These are phyloP conservation scores for Botrytis tulipae DNA, from an alignment of 2,329 filamentous ascomycete species.

Conservation along the genomic window DNA sequence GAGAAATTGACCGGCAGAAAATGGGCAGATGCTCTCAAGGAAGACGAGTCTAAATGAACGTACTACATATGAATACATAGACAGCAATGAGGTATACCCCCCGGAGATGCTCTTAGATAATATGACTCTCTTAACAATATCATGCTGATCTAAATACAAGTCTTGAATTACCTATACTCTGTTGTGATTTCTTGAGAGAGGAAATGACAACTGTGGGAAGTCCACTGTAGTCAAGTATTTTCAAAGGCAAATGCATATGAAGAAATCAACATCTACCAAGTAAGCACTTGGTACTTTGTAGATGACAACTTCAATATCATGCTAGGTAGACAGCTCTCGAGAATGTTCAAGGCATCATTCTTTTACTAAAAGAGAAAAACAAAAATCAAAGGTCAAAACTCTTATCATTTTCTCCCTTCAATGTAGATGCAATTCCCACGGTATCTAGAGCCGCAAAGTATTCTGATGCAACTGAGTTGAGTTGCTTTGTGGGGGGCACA, in stretches of 20 bases:
- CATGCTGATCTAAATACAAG: neutral
- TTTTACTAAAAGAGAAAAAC: neutral
- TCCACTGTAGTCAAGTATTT: neutral
- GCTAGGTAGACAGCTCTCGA: neutral
- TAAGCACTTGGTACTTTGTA: neutral
- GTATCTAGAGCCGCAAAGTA: neutral
- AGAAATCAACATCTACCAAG: slow-evolving; percentile 5
- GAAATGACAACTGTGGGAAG: neutral
- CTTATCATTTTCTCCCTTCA: neutral
- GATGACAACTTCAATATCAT: neutral
- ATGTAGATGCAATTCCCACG: neutral
- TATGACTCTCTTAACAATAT: neutral
- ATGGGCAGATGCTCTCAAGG: slow-evolving; percentile 36
- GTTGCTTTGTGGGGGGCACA: neutral
- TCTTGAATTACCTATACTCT: neutral
- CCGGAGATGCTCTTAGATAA: neutral
- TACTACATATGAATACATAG: slow-evolving; percentile 5
- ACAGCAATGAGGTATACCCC: slow-evolving; percentile 1
- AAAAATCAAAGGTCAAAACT: neutral
- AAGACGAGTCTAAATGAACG: neutral
- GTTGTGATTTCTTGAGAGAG: neutral
- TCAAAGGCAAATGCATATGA: neutral
- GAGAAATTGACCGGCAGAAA: slow-evolving; percentile 62
- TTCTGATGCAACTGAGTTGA: neutral
- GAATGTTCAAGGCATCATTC: slow-evolving; percentile 9